Evolutionary conservation across 1,284 basidiomycete genomes (phyloP).

Genomic region (Moniliella sp.): DNA sequence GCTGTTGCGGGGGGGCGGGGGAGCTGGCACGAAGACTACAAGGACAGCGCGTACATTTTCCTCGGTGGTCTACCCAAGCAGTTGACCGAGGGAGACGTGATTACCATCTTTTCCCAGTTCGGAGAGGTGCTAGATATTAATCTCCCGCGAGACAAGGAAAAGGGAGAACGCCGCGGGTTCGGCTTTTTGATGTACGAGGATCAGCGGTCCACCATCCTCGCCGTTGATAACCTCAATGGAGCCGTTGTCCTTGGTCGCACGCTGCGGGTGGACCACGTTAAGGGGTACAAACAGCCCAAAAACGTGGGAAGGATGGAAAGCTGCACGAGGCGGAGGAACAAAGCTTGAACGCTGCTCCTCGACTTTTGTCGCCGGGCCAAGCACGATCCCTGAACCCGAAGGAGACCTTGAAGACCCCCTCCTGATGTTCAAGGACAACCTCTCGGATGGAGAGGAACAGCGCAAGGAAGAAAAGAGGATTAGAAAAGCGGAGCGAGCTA

Average conservation of each 20-base stretch:
- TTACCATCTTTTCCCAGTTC: slow-evolving; percentile 90
- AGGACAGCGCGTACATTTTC: slow-evolving; percentile 82
- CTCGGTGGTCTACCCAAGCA: slow-evolving; percentile 41
- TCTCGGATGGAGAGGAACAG: slow-evolving; percentile 2
- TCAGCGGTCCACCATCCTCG: slow-evolving; percentile 79
- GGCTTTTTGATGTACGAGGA: slow-evolving; percentile 98
- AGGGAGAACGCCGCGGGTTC: slow-evolving; percentile 61
- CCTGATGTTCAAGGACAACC: slow-evolving; percentile 49
- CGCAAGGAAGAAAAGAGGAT: slow-evolving; percentile 12
- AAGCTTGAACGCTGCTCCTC: slow-evolving; percentile 21
- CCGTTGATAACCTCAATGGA: slow-evolving; percentile 95
- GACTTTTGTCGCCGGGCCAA: slow-evolving; percentile 3
- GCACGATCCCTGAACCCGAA: slow-evolving; percentile 16
- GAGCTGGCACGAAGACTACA: slow-evolving; percentile 87
- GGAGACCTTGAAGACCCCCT: slow-evolving; percentile 93
- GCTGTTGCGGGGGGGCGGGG: not conserved
- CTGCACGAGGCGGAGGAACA: slow-evolving; percentile 51
- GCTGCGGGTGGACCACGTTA: slow-evolving; percentile 73
- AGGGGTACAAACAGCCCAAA: slow-evolving; percentile 63
- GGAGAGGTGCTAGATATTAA: slow-evolving; percentile 88
- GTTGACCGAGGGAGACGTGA: slow-evolving; percentile 88
- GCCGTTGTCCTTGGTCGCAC: slow-evolving; percentile 65
- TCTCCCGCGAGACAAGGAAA: slow-evolving; percentile 42
- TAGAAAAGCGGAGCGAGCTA: slow-evolving; percentile 1
- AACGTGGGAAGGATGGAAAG: slow-evolving; percentile 61